Percentiles rank a stretch among this genome's conserved stretches.
These are phyloP conservation scores for Fomitiporia mediterranea DNA, from an alignment of 1,284 basidiomycete genomes.

Conservation along the genomic window DNA sequence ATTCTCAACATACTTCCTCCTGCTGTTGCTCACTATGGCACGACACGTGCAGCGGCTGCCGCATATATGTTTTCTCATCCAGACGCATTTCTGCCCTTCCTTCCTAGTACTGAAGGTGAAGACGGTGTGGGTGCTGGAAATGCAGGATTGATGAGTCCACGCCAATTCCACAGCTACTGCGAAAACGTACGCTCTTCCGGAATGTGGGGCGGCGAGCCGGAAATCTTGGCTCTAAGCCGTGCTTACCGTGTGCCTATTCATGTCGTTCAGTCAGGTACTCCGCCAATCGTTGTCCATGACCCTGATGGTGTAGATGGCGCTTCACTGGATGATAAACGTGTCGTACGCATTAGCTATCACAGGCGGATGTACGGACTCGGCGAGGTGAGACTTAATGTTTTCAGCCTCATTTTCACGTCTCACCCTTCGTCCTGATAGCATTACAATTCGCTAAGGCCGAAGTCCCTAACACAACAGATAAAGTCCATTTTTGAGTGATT, in stretches of 20 bases:
- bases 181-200: slow-evolving; percentile 75
- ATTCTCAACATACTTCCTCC: slow-evolving; percentile 56
- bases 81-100: slow-evolving; percentile 92
- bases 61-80: slow-evolving; percentile 80
- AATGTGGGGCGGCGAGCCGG: slow-evolving; percentile 96
- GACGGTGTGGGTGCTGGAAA: slow-evolving; percentile 67
- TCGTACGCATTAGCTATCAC: slow-evolving; percentile 84
- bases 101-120: slow-evolving; percentile 74
- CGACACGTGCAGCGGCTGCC: slow-evolving; percentile 70
- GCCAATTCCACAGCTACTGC: slow-evolving; percentile 79
- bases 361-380: slow-evolving; percentile 89
- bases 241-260: slow-evolving; percentile 88
- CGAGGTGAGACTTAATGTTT: slow-evolving; percentile 56
- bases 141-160: slow-evolving; percentile 67
- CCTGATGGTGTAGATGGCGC: slow-evolving; percentile 37
- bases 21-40: slow-evolving; percentile 51
- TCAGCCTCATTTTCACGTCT: neutral
- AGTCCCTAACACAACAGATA: slow-evolving; percentile 21
- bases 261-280: slow-evolving; percentile 82
- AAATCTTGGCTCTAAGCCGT: slow-evolving; percentile 86
- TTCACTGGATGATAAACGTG: slow-evolving; percentile 37
- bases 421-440: slow-evolving; percentile 46
- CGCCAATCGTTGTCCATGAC: slow-evolving; percentile 80
- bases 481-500: slow-evolving; percentile 8
- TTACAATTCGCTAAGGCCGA: slow-evolving; percentile 79